These are phyloP conservation scores for Tetrapyrgos nigripes DNA, from an alignment of 1,284 basidiomycete genomes.

Conservation along the genomic window DNA sequence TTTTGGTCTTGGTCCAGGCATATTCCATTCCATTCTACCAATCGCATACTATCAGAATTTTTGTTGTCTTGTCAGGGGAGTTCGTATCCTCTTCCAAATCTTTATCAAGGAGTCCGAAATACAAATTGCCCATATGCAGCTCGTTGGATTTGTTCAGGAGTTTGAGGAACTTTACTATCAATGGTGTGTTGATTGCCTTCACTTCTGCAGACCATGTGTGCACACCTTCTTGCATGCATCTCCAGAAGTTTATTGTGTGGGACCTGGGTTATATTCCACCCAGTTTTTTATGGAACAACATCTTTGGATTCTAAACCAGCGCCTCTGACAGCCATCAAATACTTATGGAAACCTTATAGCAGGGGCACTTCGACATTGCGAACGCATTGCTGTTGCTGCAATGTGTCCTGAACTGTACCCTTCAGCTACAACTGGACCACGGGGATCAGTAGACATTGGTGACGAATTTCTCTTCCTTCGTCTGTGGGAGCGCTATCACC, in stretches of 20 bases:
- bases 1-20: slow-evolving; percentile 35
- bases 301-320: slow-evolving; percentile 27
- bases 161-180: slow-evolving; percentile 36
- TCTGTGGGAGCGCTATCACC: not conserved
- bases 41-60: slow-evolving; percentile 19
- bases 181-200: slow-evolving; percentile 29
- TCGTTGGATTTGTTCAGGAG: slow-evolving; percentile 28
- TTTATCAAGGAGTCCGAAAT: slow-evolving; percentile 19
- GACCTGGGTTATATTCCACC: too few species aligned
- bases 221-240: slow-evolving; percentile 34
- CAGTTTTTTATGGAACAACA: slow-evolving; percentile 28
- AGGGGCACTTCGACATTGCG: slow-evolving; percentile 14
- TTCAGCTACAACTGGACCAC: not conserved
- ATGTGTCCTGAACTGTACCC: slow-evolving; percentile 22
- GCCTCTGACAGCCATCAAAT: slow-evolving; percentile 29
- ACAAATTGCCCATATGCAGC: slow-evolving; percentile 12
- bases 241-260: slow-evolving; percentile 29
- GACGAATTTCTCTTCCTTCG: slow-evolving; percentile 13
- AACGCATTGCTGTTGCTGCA: slow-evolving; percentile 24
- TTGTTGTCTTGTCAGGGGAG: slow-evolving; percentile 29
- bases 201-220: slow-evolving; percentile 37
- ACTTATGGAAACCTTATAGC: slow-evolving; percentile 28
- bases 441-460: slow-evolving; percentile 6
- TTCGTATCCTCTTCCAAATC: slow-evolving; percentile 28
- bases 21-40: slow-evolving; percentile 33